Evolutionary conservation across 2,329 filamentous ascomycete genomes (phyloP), one percentile per base, ranked within the genome.

Genomic region (Pseudogymnoascus sp.): DNA sequence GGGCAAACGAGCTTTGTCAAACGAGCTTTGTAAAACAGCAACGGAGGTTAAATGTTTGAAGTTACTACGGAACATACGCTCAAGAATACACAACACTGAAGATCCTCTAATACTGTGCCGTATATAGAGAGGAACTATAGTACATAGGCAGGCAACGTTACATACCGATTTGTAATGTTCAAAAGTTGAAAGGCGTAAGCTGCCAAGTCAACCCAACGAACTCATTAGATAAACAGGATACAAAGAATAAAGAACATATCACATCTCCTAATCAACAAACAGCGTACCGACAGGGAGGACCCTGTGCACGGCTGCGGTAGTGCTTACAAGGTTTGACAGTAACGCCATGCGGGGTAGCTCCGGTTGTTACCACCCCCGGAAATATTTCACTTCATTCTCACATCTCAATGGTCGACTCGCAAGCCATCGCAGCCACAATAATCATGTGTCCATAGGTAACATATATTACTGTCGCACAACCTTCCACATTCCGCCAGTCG

Each of bases 341-440:
- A 56, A 56, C 50, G 28, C 50, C 11, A 56, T 56, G 50, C 50
- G 50, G 50, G 50, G 50, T 56, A 56, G 50, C 50, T 56, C 28
- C 28, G 50, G 50, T 14, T 56, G 50, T 21, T 34, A 21, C 50
- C 10, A 56, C 50, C 50, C 44, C 50, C 3, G 28, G 50, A 2
- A 16, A 7, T 21, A 56, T 34, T 21, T 56, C 10, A 36, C 25
- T 56, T 56, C 50, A 56, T 56, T 56, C 50, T 56, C 50, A 56
- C 50, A 56, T 56, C 50, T 21, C 50, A 56, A 56, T 56, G 50
- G 50, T 56, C 16, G n/a, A 34, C n/a, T 11, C 16, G 28, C 28
- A 56, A 56, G n/a, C 50, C 16, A 1, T 56, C 25, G n/a, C 28
- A 56, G 50, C 50, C 50, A 56, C 50, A 56, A 34, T 34, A 56